Evolutionary conservation across 2,329 filamentous ascomycete genomes (phyloP), one percentile per base, ranked within the genome.

Genomic region (Coniochaeta sp.): DNA sequence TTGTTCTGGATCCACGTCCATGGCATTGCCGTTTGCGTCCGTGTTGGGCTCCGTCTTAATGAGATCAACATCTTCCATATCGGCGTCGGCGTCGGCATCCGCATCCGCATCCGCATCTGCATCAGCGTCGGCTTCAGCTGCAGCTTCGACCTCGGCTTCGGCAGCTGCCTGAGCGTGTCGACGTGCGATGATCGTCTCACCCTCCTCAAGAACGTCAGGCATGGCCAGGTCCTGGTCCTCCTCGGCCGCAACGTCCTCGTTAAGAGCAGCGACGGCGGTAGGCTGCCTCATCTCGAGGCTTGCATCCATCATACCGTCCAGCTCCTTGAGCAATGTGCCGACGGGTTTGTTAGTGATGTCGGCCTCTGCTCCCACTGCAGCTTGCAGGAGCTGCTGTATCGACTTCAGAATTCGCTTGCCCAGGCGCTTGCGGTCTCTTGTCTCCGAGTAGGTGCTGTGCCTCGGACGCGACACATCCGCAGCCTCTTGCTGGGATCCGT

Each of bases 391-490:
- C 16, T 89, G 86, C 71, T 96, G 90, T 34, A 96, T 82, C 1
- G 87, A 85, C 71, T 91, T 96, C 65, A 96, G 82, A 62, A 97
- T 96, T 28, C 92, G 86, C 74, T 96, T 96, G 26, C 90, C 91
- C n/a, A 96, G 78, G 66, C 89, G 89, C 68, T 90, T 89, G 62
- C 89, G 86, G 66, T 96, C 90, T 61, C 90, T 89, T 62, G 91
- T 85, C 67, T 96, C 91, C 61, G 74, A 77, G 72, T 76, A 86
- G 68, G 73, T 80, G 70, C 71, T 80, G 68, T 74, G 77, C 73
- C 77, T 86, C 64, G 64, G 76, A 66, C 67, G 79, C 64, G 69
- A 89, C 71, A 58, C 80, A 77, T 71, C 82, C 66, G 68, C 74
- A 30, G 14, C 19, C 22, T 57, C 38, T 6, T 68, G 63, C 36